Evolutionary conservation across 208 protist species (phyloP).

Genomic region (Naegleria gruberi): DNA sequence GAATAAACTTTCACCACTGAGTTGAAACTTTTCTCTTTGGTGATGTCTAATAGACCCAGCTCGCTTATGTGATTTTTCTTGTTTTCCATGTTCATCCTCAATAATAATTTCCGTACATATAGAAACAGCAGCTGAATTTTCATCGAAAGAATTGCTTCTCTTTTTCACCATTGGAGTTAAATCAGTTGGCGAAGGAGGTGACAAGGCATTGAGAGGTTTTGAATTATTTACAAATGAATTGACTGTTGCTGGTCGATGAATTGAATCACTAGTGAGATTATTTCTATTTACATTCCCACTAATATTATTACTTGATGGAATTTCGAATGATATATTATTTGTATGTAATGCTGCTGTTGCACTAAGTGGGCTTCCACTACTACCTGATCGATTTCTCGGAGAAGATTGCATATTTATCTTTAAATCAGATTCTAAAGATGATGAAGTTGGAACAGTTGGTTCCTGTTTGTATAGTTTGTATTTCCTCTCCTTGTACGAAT

Average conservation of each 20-base stretch:
- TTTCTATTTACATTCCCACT: not conserved
- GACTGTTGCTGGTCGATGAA: not conserved
- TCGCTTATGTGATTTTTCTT: not conserved
- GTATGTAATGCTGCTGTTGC: not conserved
- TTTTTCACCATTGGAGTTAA: not conserved
- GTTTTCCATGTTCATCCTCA: not conserved
- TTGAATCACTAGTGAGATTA: not conserved
- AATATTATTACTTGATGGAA: not conserved
- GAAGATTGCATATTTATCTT: not conserved
- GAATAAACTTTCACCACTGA: not conserved
- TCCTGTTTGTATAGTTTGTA: not conserved
- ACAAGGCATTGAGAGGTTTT: no score
- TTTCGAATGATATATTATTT: not conserved
- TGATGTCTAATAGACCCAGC: not conserved
- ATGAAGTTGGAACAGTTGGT: not conserved
- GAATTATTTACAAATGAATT: not conserved
- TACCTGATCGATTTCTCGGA: not conserved
- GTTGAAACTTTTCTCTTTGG: not conserved
- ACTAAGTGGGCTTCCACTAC: no score
- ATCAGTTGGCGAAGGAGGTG: not conserved
- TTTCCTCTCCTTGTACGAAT: not conserved
- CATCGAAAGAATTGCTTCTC: not conserved
- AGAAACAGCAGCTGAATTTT: not conserved
- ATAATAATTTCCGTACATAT: not conserved
- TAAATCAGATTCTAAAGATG: not conserved